Percentiles rank a stretch among this genome's conserved stretches.
Evolutionary conservation across 345 rosid genomes (phyloP).

Genomic region (Eucalyptus albens): DNA sequence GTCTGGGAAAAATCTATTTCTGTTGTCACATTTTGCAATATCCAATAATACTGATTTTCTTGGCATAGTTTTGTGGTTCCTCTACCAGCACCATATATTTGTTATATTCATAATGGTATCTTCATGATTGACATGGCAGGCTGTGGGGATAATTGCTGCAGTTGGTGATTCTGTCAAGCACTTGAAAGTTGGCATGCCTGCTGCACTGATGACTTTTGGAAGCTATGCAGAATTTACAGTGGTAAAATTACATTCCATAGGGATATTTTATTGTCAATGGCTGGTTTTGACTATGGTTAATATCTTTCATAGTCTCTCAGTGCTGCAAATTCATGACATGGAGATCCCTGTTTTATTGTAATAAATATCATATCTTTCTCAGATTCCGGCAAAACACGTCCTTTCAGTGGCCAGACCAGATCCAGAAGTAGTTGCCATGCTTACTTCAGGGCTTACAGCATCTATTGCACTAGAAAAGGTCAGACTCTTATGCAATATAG

Average conservation of each 20-base stretch:
- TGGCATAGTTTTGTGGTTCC: background rate
- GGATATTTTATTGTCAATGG: background rate
- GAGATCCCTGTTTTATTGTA: background rate
- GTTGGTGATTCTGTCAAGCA: constrained; percentile 65
- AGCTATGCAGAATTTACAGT: constrained; percentile 69
- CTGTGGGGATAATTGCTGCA: constrained; percentile 84
- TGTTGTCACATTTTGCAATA: background rate
- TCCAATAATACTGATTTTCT: background rate
- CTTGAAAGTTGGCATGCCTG: constrained; percentile 83
- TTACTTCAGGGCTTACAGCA: constrained; percentile 95
- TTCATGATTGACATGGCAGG: constrained; percentile 27
- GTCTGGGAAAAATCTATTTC: constrained; percentile 5
- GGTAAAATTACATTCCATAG: constrained; percentile 12
- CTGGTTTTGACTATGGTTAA: background rate
- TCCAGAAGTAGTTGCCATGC: constrained; percentile 98
- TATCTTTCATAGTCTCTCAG: background rate
- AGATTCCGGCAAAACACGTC: constrained; percentile 70
- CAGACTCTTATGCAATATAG: background rate
- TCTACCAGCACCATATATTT: background rate
- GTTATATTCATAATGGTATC: background rate
- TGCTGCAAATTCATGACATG: background rate
- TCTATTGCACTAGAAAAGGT: constrained; percentile 94
- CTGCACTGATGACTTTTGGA: constrained; percentile 87
- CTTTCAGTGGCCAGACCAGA: constrained; percentile 92
- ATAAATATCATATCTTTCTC: background rate